phyloP scores from a whole-genome alignment of 1,139 yeast species.

The Magnusiomyces tetraspermus region DNA sequence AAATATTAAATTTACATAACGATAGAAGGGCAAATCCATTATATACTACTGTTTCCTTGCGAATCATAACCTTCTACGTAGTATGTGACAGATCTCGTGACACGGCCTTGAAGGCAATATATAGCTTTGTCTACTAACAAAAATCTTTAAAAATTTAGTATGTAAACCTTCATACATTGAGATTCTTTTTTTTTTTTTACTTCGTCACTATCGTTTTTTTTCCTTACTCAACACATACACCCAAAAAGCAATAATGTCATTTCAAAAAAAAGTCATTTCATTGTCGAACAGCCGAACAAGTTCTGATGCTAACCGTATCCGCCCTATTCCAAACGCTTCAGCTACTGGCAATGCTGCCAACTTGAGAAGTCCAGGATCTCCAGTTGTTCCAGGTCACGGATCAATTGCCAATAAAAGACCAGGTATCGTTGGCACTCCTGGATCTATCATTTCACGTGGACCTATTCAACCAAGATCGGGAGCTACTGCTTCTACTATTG shows the following conservation, averaged over 20 bases:
- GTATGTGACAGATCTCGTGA: too few species aligned
- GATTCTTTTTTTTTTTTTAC: not conserved
- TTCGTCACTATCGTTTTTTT: not conserved
- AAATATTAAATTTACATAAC: too few species aligned
- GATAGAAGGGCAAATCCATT: too few species aligned
- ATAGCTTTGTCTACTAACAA: too few species aligned
- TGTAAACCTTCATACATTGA: too few species aligned
- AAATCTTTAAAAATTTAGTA: too few species aligned
- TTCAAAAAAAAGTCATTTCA: constrained; percentile 20
- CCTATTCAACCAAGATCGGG: not conserved
- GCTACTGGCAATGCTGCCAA: too few species aligned
- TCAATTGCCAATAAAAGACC: constrained; percentile 3
- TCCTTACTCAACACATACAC: not conserved
- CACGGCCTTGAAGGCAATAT: too few species aligned
- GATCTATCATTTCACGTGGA: not conserved
- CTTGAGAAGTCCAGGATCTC: too few species aligned
- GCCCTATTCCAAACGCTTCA: not conserved
- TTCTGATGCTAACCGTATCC: not conserved
- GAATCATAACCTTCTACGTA: too few species aligned
- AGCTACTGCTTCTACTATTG: not conserved
- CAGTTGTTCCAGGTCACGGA: constrained; percentile 1
- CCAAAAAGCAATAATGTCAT: constrained; percentile 24
- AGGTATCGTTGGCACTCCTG: constrained; percentile 4
- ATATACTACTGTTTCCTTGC: too few species aligned
- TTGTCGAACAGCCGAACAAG: constrained; percentile 14